A percentile compares a stretch with the other conserved stretches of the same genome.
phyloP scores from a whole-genome alignment of 2,329 filamentous ascomycete species.

The Polychaeton citri region DNA sequence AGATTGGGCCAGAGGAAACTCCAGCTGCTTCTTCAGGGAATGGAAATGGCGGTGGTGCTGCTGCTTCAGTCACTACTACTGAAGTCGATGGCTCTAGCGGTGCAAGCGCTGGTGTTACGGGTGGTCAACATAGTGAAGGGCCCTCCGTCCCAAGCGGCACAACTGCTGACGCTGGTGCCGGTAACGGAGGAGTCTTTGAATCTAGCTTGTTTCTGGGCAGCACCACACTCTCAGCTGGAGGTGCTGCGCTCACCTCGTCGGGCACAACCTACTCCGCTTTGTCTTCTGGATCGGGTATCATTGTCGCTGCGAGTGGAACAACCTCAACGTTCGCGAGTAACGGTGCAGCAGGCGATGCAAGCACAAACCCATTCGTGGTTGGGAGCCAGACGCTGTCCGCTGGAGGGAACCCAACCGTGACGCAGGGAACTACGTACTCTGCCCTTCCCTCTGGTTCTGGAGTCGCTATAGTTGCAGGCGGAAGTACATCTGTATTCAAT shows the following conservation, averaged over 20 bases:
- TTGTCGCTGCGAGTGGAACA: slow-evolving; percentile 1
- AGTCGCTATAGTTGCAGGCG: neutral
- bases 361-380: neutral
- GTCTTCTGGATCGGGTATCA: slow-evolving; percentile 1
- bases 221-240: slow-evolving; percentile 1
- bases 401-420: neutral
- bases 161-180: too few relatives aligned
- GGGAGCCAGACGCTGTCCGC: slow-evolving; percentile 1
- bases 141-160: too few relatives aligned
- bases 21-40: too few relatives aligned
- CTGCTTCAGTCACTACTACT: too few relatives aligned
- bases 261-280: slow-evolving; percentile 3
- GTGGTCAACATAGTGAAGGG: too few relatives aligned
- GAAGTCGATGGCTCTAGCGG: too few relatives aligned
- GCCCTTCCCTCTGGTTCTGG: slow-evolving; percentile 3
- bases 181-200: too few relatives aligned
- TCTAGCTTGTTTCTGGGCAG: too few relatives aligned
- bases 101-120: too few relatives aligned
- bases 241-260: neutral
- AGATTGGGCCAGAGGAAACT: too few relatives aligned
- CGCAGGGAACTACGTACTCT: slow-evolving; percentile 2
- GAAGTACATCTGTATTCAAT: neutral
- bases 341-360: neutral
- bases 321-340: neutral
- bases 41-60: too few relatives aligned